Base-by-base conservation (phyloP, 2,329 filamentous ascomycete genomes). In the Teratosphaeriaceae sp. region DNA sequence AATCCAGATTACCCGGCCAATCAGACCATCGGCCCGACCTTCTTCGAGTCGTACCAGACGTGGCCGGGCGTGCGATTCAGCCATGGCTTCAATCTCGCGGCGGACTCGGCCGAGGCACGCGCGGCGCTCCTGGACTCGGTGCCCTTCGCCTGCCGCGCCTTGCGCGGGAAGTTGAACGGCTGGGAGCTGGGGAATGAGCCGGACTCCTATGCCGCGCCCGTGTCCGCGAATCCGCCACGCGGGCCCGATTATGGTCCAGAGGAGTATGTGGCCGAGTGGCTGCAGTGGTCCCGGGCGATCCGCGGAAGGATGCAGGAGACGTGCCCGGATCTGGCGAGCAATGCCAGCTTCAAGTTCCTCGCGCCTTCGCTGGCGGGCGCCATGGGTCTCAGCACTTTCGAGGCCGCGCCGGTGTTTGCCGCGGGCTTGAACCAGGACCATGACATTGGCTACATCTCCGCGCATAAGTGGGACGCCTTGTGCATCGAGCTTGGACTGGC, bases 171-270 rank as follows among this genome's bases (percentile, higher is more conserved):
- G 42, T 61, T 81, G 5, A 69, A 75, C 20, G 64, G 65, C 47
- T 83, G 76, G 76, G 76, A 80, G 54, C 76, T 82, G 50, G 79
- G 80, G 27, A 83, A 82, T 52, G 79, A 82, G 58, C 76, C 78
- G 0, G 78, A 83, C 56, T 60, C 82, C 5, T 82, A 71, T 70
- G 42, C 30, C 7, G 15, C 30, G 7, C 7, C 15, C 9, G 12
- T 34, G 7, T 7, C 7, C 15, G 7, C 30, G 7, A 18, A 7
- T 15, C 12, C 11, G 30, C 16, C 30, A 8, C 30, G 30, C 7
- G 12, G 12, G 8, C 12, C 30, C 16, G 11, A 12, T 8, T 34
- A 18, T 15, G 15, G 16, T 18, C 78, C 80, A 53, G 60, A 58
- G 13, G 65, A 67, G 23, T 82, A 77, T 52, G 75, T 80, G 2